These are phyloP conservation scores for Syncephalastrum contaminatum DNA, from an alignment of 371 early-diverging fungal genomes.

Conservation along the genomic window DNA sequence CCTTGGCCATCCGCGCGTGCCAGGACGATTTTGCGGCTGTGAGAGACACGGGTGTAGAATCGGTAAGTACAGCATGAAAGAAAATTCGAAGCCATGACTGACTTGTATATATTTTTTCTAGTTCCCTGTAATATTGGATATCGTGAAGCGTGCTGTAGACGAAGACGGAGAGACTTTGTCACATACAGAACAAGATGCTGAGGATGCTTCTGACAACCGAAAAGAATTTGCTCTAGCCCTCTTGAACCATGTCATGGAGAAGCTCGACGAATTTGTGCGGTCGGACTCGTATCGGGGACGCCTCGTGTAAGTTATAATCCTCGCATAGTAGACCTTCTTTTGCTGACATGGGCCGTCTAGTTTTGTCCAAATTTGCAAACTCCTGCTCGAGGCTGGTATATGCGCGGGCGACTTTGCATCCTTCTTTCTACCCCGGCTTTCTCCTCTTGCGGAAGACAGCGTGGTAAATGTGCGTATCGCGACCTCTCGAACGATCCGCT, in stretches of 20 bases:
- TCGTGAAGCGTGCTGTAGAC: slow-evolving; percentile 48
- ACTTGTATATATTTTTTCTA: slow-evolving; percentile 1
- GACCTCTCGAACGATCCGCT: slow-evolving; percentile 25
- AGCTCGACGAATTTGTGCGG: slow-evolving; percentile 45
- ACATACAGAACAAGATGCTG: slow-evolving; percentile 26
- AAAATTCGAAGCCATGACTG: background rate
- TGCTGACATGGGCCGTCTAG: slow-evolving; percentile 12
- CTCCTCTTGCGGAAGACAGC: slow-evolving; percentile 28
- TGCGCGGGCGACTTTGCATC: slow-evolving; percentile 39
- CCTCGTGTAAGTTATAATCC: slow-evolving; percentile 31
- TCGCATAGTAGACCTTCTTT: background rate
- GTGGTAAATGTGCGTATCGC: slow-evolving; percentile 48
- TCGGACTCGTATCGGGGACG: slow-evolving; percentile 40
- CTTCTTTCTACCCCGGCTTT: slow-evolving; percentile 41
- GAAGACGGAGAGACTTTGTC: slow-evolving; percentile 46
- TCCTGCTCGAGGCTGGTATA: slow-evolving; percentile 38
- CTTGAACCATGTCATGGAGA: slow-evolving; percentile 49
- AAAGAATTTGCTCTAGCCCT: slow-evolving; percentile 40
- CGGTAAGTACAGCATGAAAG: slow-evolving; percentile 24
- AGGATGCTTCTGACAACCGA: slow-evolving; percentile 27
- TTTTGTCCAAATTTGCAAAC: slow-evolving; percentile 41
- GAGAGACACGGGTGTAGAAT: slow-evolving; percentile 53
- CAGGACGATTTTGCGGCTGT: slow-evolving; percentile 59
- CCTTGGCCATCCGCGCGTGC: slow-evolving; percentile 54
- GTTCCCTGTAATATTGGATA: slow-evolving; percentile 49